Percentiles rank a stretch among this genome's conserved stretches.
phyloP scores from a whole-genome alignment of 345 rosid genomes.

The Brassica nigra region DNA sequence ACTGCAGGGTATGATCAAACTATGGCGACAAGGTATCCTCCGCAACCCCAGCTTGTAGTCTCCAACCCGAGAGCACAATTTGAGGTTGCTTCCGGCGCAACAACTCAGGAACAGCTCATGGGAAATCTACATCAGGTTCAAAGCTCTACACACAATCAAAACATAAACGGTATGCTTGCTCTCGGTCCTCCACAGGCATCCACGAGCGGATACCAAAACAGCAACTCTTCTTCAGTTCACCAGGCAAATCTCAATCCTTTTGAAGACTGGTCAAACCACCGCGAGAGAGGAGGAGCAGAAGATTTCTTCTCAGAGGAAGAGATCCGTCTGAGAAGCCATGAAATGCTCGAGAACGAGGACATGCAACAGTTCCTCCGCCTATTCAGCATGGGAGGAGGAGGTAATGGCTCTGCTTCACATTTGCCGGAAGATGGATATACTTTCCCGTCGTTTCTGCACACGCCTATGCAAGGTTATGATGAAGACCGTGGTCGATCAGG shows the following conservation, averaged over 20 bases:
- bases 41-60: background rate
- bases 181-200: background rate
- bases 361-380: conserved; percentile 3
- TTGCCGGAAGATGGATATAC: background rate
- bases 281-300: conserved; percentile 1
- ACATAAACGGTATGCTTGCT: background rate
- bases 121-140: background rate
- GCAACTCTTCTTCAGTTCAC: background rate
- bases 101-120: background rate
- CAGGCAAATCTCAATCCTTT: conserved; percentile 2
- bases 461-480: background rate
- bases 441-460: conserved; percentile 3
- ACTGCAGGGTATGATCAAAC: conserved; percentile 6
- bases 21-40: background rate
- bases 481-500: background rate
- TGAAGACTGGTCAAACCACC: background rate
- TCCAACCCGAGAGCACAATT: background rate
- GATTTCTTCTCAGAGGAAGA: conserved; percentile 2
- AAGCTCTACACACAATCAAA: background rate
- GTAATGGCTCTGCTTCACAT: background rate
- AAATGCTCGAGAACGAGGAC: background rate
- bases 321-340: conserved; percentile 1
- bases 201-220: background rate
- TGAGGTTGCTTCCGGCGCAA: background rate
- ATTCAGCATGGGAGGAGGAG: conserved; percentile 1